A percentile compares a stretch with the other conserved stretches of the same genome.
Conservation (phyloP, 1,284 basidiomycete genomes). For the Fomes fomentarius region DNA sequence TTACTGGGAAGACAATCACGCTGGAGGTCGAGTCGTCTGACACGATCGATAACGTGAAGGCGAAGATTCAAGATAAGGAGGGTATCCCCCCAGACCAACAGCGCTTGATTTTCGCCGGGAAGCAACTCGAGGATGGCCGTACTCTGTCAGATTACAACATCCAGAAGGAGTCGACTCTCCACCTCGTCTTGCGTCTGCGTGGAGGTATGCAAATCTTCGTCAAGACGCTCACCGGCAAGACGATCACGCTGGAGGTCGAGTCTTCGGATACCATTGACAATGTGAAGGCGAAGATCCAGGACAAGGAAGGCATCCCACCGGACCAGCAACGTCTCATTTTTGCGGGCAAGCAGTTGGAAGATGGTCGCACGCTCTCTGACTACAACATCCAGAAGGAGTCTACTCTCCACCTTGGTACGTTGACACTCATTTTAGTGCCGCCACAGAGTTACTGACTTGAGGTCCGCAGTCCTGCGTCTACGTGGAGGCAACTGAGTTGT, state of each 20-base stretch:
- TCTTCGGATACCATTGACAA: slow-evolving; percentile 91
- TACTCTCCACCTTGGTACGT: slow-evolving; percentile 47
- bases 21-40: slow-evolving; percentile 90
- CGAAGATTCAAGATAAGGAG: slow-evolving; percentile 85
- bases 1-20: slow-evolving; percentile 96
- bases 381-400: slow-evolving; percentile 82
- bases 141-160: slow-evolving; percentile 83
- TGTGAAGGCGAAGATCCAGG: slow-evolving; percentile 85
- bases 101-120: slow-evolving; percentile 84
- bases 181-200: slow-evolving; percentile 70
- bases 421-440: not conserved
- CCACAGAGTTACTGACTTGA: slow-evolving; percentile 13
- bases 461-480: slow-evolving; percentile 71
- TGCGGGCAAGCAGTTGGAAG: slow-evolving; percentile 81
- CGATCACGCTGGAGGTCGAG: slow-evolving; percentile 88
- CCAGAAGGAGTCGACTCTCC: slow-evolving; percentile 75
- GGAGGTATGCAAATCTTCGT: slow-evolving; percentile 81
- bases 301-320: slow-evolving; percentile 85
- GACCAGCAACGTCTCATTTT: slow-evolving; percentile 87
- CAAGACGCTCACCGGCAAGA: slow-evolving; percentile 83
- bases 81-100: slow-evolving; percentile 83
- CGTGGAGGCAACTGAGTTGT: slow-evolving; percentile 62
- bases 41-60: slow-evolving; percentile 88
- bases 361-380: slow-evolving; percentile 76
- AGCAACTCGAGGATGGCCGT: slow-evolving; percentile 85